Conservation (phyloP, 305 asterid species). For the Fraxinus ornus region DNA sequence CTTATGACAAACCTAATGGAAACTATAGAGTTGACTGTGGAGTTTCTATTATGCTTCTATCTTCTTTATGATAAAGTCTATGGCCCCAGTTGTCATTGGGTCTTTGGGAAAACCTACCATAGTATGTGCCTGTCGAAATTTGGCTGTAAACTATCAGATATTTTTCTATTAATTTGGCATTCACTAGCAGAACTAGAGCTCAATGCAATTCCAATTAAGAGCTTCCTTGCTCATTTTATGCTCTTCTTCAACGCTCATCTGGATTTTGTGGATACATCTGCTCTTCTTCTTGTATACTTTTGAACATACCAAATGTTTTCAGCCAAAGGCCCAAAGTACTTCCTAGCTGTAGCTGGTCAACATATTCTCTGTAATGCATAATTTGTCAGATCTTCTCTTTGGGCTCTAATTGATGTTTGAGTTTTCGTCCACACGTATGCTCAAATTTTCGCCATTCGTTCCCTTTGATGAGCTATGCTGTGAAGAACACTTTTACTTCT, state of each 20-base stretch:
- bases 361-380: neutral
- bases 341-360: neutral
- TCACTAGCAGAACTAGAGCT: neutral
- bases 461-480: neutral
- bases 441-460: neutral
- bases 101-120: neutral
- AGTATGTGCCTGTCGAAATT: neutral
- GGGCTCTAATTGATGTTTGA: neutral
- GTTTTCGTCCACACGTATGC: neutral
- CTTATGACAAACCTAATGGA: neutral
- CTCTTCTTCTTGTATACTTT: neutral
- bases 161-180: neutral
- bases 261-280: neutral
- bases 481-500: constrained; percentile 1
- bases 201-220: neutral
- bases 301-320: neutral
- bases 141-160: neutral
- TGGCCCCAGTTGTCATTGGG: neutral
- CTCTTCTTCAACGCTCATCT: neutral
- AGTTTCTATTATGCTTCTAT: neutral
- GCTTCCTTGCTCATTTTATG: neutral
- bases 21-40: neutral
- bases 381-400: neutral
- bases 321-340: neutral
- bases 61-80: neutral